Conservation (phyloP, 257 asterid genomes). For the Capsicum chinense region DNA sequence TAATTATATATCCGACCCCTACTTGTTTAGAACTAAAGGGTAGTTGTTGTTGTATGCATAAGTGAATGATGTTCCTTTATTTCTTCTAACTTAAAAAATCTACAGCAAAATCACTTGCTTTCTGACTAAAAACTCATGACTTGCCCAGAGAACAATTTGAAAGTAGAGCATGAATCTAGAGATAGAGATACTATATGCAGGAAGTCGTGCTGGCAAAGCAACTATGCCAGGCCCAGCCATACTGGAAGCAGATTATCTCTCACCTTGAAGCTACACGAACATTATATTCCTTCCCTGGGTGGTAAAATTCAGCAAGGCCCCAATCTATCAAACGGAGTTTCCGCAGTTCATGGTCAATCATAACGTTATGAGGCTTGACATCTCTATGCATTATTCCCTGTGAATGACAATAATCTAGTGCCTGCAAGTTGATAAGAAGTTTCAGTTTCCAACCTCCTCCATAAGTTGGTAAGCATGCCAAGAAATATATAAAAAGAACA, state of each 20-base stretch:
- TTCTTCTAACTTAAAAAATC: background rate
- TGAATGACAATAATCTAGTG: constrained; percentile 55
- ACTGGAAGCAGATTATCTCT: background rate
- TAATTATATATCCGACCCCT: background rate
- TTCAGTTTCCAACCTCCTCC: background rate
- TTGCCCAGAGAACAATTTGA: background rate
- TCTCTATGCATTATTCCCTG: constrained; percentile 64
- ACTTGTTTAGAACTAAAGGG: constrained; percentile 3
- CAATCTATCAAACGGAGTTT: constrained; percentile 57
- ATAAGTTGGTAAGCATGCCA: background rate
- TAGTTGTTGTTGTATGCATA: background rate
- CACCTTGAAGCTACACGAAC: constrained; percentile 61
- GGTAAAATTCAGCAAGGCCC: constrained; percentile 63
- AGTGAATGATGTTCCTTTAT: background rate
- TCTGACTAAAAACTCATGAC: background rate
- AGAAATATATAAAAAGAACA: background rate
- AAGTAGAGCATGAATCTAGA: background rate
- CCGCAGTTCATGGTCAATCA: constrained; percentile 58
- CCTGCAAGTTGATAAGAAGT: constrained; percentile 40
- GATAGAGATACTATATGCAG: background rate
- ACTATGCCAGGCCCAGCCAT: background rate
- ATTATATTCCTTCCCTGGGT: constrained; percentile 53
- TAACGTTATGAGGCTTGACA: constrained; percentile 56
- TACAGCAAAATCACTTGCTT: constrained; percentile 18
- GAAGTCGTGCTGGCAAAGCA: constrained; percentile 20